Percentiles rank a stretch among this genome's conserved stretches.
Evolutionary conservation across 768 basidiomycete genomes (phyloP).

Genomic region (Sistotremastrum niveocremeum): DNA sequence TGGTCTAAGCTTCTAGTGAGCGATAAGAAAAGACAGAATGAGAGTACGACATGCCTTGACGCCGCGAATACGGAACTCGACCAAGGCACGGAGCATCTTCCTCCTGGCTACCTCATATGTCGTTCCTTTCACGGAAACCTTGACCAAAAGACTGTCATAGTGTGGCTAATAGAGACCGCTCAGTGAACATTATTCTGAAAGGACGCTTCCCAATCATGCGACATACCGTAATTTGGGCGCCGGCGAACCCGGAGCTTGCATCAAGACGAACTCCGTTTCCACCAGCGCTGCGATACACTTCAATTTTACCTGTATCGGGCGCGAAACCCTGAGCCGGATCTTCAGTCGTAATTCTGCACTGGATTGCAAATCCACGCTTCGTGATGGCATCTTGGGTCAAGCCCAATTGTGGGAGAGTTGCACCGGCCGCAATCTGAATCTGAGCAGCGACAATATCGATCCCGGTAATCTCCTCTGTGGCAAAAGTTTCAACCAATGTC

Average conservation of each 20-base stretch:
- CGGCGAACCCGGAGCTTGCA: slow-evolving; percentile 94
- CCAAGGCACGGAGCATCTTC: slow-evolving; percentile 98
- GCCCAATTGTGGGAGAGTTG: slow-evolving; percentile 87
- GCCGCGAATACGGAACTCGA: slow-evolving; percentile 98
- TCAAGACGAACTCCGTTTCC: slow-evolving; percentile 97
- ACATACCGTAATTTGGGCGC: slow-evolving; percentile 91
- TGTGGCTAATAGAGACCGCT: slow-evolving; percentile 52
- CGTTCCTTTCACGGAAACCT: slow-evolving; percentile 89
- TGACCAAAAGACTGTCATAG: slow-evolving; percentile 95
- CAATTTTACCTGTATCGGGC: slow-evolving; percentile 98
- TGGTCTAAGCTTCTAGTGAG: slow-evolving; percentile 45
- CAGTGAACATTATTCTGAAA: neutral
- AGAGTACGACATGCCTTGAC: slow-evolving; percentile 58
- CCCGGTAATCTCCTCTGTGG: slow-evolving; percentile 93
- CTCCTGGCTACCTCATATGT: slow-evolving; percentile 97
- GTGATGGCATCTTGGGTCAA: slow-evolving; percentile 92
- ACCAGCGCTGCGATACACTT: slow-evolving; percentile 96
- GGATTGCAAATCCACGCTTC: slow-evolving; percentile 94
- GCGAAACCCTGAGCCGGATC: slow-evolving; percentile 88
- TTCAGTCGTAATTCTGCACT: slow-evolving; percentile 97
- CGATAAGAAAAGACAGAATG: neutral
- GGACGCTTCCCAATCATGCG: neutral
- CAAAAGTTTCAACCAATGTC: slow-evolving; percentile 2
- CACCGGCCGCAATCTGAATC: slow-evolving; percentile 99
- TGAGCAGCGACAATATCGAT: slow-evolving; percentile 99